These are phyloP conservation scores for Rhizopogon vulgaris DNA, from an alignment of 768 basidiomycete genomes.

Conservation along the genomic window DNA sequence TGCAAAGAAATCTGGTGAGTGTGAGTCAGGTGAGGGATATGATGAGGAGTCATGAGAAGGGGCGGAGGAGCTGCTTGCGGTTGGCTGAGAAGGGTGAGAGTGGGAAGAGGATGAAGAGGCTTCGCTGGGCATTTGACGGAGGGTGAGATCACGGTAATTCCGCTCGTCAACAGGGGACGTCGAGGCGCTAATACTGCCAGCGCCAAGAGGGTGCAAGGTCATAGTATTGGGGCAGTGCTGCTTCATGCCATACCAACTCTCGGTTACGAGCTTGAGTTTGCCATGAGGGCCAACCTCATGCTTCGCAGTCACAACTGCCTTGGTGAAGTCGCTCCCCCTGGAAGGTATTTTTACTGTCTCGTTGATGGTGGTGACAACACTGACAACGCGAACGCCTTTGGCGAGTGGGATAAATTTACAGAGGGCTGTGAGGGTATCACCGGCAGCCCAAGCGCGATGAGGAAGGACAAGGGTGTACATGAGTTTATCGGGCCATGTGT, in stretches of 20 bases:
- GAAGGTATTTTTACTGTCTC: slow-evolving; percentile 65
- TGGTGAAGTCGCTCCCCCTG: slow-evolving; percentile 52
- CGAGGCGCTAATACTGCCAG: slow-evolving; percentile 4
- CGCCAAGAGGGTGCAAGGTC: background rate
- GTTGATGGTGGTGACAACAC: slow-evolving; percentile 61
- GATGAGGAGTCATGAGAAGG: background rate
- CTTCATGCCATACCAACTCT: slow-evolving; percentile 8
- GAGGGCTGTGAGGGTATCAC: slow-evolving; percentile 74
- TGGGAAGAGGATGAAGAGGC: slow-evolving; percentile 11
- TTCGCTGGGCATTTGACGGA: slow-evolving; percentile 11
- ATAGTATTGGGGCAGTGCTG: background rate
- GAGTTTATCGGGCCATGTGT: slow-evolving; percentile 95
- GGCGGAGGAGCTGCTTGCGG: background rate
- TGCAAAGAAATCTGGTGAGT: background rate
- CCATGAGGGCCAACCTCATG: slow-evolving; percentile 63
- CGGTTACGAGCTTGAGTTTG: slow-evolving; percentile 33
- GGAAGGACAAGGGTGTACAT: slow-evolving; percentile 94
- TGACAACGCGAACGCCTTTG: slow-evolving; percentile 75
- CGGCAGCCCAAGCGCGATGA: slow-evolving; percentile 93
- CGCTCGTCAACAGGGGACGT: slow-evolving; percentile 11
- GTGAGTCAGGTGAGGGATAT: slow-evolving; percentile 3
- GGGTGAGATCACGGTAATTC: slow-evolving; percentile 11
- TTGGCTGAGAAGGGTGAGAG: background rate
- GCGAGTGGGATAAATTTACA: slow-evolving; percentile 83
- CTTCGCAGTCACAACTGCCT: slow-evolving; percentile 52